phyloP scores from a whole-genome alignment of 768 basidiomycete genomes.

The Mycena venus region DNA sequence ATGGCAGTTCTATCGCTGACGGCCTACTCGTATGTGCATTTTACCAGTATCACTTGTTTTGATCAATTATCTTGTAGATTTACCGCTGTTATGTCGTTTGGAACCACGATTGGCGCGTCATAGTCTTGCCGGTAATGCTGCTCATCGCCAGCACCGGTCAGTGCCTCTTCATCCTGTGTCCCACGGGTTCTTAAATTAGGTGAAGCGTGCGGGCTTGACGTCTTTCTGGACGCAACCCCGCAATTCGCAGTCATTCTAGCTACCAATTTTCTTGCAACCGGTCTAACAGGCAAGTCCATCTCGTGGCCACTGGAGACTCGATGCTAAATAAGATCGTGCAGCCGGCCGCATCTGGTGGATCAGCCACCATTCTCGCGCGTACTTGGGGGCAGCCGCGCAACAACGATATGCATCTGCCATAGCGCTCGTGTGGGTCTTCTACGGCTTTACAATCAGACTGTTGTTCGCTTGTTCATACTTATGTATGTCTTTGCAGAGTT shows the following conservation, averaged over 20 bases:
- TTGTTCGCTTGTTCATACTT: neutral
- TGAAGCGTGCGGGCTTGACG: neutral
- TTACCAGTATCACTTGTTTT: neutral
- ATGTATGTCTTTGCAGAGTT: neutral
- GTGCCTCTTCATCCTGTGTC: neutral
- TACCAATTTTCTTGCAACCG: neutral
- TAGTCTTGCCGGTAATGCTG: neutral
- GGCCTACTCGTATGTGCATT: neutral
- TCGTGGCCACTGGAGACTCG: neutral
- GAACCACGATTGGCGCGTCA: neutral
- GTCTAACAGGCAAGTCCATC: neutral
- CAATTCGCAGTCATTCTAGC: neutral
- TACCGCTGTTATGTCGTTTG: neutral
- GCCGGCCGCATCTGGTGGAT: neutral
- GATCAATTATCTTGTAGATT: neutral
- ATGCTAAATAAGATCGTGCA: neutral
- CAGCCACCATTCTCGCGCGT: neutral
- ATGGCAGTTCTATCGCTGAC: neutral
- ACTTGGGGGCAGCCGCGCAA: neutral
- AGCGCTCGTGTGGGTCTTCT: neutral
- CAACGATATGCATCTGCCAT: neutral
- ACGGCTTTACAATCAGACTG: neutral
- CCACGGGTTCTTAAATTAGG: neutral
- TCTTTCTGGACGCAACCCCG: neutral
- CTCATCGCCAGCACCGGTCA: neutral